Evolutionary conservation across 306 rosid genomes (phyloP), one percentile per base, ranked within the genome.

Genomic region (Echinosophora koreensis): DNA sequence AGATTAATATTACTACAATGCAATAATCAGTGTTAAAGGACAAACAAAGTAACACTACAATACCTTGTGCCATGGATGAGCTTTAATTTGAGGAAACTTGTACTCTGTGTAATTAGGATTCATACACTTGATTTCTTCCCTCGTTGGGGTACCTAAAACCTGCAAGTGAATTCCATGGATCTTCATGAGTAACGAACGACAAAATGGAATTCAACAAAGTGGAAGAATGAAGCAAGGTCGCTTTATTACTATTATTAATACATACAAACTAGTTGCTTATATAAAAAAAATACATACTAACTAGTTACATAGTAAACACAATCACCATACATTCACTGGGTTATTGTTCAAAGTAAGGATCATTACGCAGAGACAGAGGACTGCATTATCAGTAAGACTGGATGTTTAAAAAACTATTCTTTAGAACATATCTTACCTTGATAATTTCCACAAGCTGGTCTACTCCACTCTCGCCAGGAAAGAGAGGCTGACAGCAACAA

Each of bases 11-110:
- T 46, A 32, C 55, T 46, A 32, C 55, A 7, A 35, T 2, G 16
- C 38, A 56, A 12, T 73, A 70, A 52, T 61, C 17, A n/a, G 13
- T 1, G 51, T 54, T 37, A 57, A 15, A 1, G 70, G 69, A 81
- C 12, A 35, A 52, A 75, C 14, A 57, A 35, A 41, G 56, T 50
- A 51, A 76, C 35, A 73, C 32, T 7, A 60, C 56, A 69, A 64
- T 79, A 94, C 98, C 98, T 94, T 94, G 77, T 94, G 98, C 98
- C 97, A 91, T 35, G 98, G 98, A 70, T 91, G 96, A 74, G 96
- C 98, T 87, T 94, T 94, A 74, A 93, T 90, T 85, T 93, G 98
- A 52, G 97, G 97, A 80, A 94, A 94, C 72, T 92, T 94, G 82
- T 87, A 91, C 78, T 94, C 98, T 4, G 94, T 91, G 85, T 91